Evolutionary conservation across 805 yeast genomes (phyloP).

Genomic region (Danielozyma ontarioensis): DNA sequence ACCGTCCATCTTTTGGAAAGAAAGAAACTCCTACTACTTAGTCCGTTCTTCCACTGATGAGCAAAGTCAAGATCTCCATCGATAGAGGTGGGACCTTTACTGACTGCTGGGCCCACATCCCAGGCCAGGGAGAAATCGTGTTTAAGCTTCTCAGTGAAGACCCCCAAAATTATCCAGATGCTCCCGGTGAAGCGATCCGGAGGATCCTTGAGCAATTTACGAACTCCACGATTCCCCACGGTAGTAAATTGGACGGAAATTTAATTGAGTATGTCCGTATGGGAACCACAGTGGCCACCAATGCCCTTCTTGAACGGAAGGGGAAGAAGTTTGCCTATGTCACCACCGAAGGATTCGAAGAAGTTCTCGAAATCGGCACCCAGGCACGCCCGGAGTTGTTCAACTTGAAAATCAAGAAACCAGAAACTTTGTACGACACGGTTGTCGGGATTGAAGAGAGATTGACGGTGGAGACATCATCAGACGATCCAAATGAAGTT

Average conservation of each 20-base stretch:
- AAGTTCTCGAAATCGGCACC: constrained; percentile 24
- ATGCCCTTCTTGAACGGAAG: neutral
- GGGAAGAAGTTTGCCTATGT: constrained; percentile 71
- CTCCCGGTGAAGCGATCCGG: constrained; percentile 19
- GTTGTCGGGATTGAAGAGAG: constrained; percentile 89
- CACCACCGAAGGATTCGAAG: constrained; percentile 24
- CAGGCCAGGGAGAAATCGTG: constrained; percentile 36
- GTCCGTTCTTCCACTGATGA: too few relatives aligned
- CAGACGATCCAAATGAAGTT: constrained; percentile 15
- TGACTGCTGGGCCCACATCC: constrained; percentile 54
- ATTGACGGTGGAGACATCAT: constrained; percentile 48
- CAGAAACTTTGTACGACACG: constrained; percentile 63
- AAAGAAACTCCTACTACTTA: too few relatives aligned
- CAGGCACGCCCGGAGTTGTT: constrained; percentile 74
- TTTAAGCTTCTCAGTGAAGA: constrained; percentile 17
- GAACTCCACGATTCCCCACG: constrained; percentile 9
- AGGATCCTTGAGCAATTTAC: constrained; percentile 12
- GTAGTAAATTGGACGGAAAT: constrained; percentile 9
- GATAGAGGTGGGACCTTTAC: constrained; percentile 87
- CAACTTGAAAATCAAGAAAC: constrained; percentile 69
- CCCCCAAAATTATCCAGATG: constrained; percentile 16
- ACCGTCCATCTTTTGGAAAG: too few relatives aligned
- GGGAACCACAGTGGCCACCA: constrained; percentile 16
- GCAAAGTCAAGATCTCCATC: too few relatives aligned
- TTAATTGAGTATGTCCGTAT: constrained; percentile 16